These are phyloP conservation scores for Zygoascus bituminiphila DNA, from an alignment of 805 yeast species.

Conservation along the genomic window DNA sequence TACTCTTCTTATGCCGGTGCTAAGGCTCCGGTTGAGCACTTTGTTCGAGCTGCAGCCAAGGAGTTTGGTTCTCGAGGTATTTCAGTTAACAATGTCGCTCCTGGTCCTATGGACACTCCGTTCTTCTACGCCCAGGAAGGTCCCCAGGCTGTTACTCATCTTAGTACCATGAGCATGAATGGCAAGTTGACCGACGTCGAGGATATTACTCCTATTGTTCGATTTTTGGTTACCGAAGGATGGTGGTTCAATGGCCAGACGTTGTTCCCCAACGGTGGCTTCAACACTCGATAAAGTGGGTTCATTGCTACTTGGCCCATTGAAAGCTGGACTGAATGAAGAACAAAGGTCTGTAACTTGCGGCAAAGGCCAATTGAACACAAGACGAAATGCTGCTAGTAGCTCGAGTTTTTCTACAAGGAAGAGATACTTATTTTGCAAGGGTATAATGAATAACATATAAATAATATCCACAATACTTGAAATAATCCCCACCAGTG, in stretches of 20 bases:
- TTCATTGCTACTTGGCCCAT: too few relatives aligned
- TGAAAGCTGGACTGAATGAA: too few relatives aligned
- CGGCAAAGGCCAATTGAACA: too few relatives aligned
- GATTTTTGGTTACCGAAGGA: slow-evolving; percentile 56
- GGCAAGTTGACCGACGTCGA: slow-evolving; percentile 47
- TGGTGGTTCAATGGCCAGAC: slow-evolving; percentile 68
- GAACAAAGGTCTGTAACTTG: too few relatives aligned
- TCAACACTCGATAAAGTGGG: slow-evolving; percentile 55
- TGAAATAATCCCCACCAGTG: too few relatives aligned
- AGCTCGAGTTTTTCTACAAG: too few relatives aligned
- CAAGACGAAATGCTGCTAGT: too few relatives aligned
- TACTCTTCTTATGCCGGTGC: slow-evolving; percentile 65
- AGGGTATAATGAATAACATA: too few relatives aligned
- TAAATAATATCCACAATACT: too few relatives aligned
- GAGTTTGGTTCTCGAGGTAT: slow-evolving; percentile 68
- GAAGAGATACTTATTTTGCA: too few relatives aligned
- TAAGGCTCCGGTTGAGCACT: slow-evolving; percentile 67
- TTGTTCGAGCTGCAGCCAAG: slow-evolving; percentile 60
- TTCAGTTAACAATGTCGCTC: slow-evolving; percentile 63
- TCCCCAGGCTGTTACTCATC: slow-evolving; percentile 43
- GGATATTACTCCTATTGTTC: slow-evolving; percentile 57
- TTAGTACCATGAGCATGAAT: slow-evolving; percentile 43
- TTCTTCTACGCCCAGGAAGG: slow-evolving; percentile 60
- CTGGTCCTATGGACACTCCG: slow-evolving; percentile 66
- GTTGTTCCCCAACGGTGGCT: slow-evolving; percentile 55